Conservation (phyloP, 768 basidiomycete species). For the Mycena belliarum region DNA sequence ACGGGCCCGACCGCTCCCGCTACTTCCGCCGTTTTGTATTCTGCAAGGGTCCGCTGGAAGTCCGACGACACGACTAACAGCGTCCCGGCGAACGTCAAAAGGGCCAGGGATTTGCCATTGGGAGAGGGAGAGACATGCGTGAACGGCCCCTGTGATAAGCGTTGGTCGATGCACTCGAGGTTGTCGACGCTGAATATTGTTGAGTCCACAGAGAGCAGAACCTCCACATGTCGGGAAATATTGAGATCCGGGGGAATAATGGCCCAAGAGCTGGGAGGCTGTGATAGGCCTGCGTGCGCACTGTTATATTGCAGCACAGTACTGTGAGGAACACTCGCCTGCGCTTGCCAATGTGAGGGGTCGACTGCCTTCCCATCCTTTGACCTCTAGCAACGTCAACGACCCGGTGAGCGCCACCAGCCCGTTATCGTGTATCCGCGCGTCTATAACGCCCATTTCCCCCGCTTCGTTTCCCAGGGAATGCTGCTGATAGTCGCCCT, state of each 20-base stretch:
- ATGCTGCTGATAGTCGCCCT: constrained; percentile 83
- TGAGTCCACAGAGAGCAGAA: constrained; percentile 77
- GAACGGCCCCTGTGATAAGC: constrained; percentile 87
- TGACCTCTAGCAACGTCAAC: constrained; percentile 79
- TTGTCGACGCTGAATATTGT: constrained; percentile 88
- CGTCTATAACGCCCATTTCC: constrained; percentile 83
- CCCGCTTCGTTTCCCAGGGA: constrained; percentile 82
- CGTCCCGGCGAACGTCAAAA: constrained; percentile 69
- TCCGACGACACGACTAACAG: constrained; percentile 96
- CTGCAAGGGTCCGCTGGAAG: constrained; percentile 86
- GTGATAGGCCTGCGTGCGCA: constrained; percentile 56
- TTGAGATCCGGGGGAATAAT: constrained; percentile 89
- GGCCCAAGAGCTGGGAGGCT: constrained; percentile 83
- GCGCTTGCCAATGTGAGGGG: constrained; percentile 73
- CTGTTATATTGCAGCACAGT: background rate
- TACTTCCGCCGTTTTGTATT: constrained; percentile 71
- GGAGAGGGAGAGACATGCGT: constrained; percentile 86
- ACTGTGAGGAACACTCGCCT: constrained; percentile 45
- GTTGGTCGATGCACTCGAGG: constrained; percentile 86
- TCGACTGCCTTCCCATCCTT: constrained; percentile 82
- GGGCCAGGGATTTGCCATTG: constrained; percentile 88
- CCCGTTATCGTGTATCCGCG: constrained; percentile 83
- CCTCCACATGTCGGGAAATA: constrained; percentile 87
- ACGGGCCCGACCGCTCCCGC: constrained; percentile 58
- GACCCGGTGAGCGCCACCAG: constrained; percentile 82